phyloP scores from a whole-genome alignment of 2,329 filamentous ascomycete species.

The Beauveria pseudobassiana region DNA sequence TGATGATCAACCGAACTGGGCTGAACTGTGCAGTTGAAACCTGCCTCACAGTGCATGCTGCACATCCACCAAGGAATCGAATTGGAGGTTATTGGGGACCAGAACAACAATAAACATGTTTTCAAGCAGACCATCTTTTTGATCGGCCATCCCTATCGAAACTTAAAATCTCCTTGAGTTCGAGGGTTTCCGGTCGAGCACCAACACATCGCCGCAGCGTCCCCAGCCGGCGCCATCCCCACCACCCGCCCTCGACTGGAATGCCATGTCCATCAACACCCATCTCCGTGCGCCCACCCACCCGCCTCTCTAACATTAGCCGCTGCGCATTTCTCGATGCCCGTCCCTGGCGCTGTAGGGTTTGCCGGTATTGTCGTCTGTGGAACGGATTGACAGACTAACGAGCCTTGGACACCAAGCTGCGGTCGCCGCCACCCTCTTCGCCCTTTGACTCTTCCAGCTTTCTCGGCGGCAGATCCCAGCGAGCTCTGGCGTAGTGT shows the following conservation, averaged over 20 bases:
- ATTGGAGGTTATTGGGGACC: too few species aligned
- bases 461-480: too few species aligned
- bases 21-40: too few species aligned
- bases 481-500: too few species aligned
- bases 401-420: not conserved
- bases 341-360: not conserved
- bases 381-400: conserved; percentile 6
- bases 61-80: too few species aligned
- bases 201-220: not conserved
- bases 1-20: too few species aligned
- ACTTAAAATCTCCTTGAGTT: too few species aligned
- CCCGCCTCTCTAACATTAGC: not conserved
- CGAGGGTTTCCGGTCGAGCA: too few species aligned
- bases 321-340: not conserved
- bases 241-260: not conserved
- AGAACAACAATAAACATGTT: too few species aligned
- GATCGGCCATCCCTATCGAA: too few species aligned
- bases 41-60: too few species aligned
- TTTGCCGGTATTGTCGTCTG: not conserved
- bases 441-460: not conserved
- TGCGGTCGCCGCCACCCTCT: not conserved
- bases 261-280: not conserved
- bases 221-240: not conserved
- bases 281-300: not conserved
- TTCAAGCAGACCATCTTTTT: too few species aligned